These are phyloP conservation scores for Naganishia sp. DNA, from an alignment of 1,284 basidiomycete genomes.

Conservation along the genomic window DNA sequence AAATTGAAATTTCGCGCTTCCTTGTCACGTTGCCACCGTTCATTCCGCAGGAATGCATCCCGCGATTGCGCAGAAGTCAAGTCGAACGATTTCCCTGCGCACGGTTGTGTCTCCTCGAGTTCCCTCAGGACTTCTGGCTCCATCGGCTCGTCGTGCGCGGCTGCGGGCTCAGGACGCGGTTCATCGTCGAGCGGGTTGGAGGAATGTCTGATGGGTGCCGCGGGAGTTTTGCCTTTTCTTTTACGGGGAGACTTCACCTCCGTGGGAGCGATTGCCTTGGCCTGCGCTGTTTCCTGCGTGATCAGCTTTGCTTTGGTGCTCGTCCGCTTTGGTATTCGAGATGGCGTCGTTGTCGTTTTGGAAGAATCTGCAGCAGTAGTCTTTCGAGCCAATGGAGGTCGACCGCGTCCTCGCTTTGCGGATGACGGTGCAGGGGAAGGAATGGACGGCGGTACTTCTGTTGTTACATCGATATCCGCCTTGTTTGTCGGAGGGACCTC, in stretches of 20 bases:
- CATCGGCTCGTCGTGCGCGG: neutral
- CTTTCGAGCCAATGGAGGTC: neutral
- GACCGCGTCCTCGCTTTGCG: neutral
- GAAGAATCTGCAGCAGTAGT: neutral
- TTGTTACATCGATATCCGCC: neutral
- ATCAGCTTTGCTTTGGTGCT: neutral
- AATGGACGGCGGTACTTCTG: no score
- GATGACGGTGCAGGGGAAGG: no score
- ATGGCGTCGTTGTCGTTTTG: neutral
- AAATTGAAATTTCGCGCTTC: constrained; percentile 53
- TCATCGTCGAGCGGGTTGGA: constrained; percentile 25
- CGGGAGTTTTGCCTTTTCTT: neutral
- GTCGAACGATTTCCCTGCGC: constrained; percentile 3
- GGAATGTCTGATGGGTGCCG: constrained; percentile 7
- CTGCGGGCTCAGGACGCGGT: neutral
- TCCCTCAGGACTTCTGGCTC: neutral
- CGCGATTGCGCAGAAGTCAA: constrained; percentile 32
- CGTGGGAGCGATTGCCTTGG: neutral
- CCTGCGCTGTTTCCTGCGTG: neutral
- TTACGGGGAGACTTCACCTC: neutral
- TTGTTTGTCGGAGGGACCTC: neutral
- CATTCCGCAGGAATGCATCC: constrained; percentile 49
- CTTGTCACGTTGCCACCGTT: constrained; percentile 43
- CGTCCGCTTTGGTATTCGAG: neutral
- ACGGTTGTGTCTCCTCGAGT: neutral